A percentile compares a stretch with the other conserved stretches of the same genome.
These are phyloP conservation scores for Kodamaea jinghongensis DNA, from an alignment of 805 yeast species.

Conservation along the genomic window DNA sequence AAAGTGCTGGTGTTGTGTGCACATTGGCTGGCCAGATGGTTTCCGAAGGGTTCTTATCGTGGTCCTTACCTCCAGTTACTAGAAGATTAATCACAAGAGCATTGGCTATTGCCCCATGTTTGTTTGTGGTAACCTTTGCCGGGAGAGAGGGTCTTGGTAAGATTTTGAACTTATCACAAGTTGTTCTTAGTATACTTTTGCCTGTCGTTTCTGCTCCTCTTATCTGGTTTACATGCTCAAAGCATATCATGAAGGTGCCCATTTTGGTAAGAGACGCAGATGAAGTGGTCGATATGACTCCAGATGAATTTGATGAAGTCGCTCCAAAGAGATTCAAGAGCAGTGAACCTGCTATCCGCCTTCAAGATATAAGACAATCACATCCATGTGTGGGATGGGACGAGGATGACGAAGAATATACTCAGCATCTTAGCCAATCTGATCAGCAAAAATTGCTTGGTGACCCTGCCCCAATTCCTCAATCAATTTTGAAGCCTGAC, in stretches of 20 bases:
- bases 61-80: slow-evolving; percentile 80
- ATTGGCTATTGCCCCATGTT: slow-evolving; percentile 84
- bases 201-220: slow-evolving; percentile 90
- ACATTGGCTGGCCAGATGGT: slow-evolving; percentile 94
- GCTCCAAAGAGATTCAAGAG: slow-evolving; percentile 24
- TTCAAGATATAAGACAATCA: slow-evolving; percentile 37
- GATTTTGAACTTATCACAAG: slow-evolving; percentile 79
- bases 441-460: not conserved
- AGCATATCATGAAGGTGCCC: slow-evolving; percentile 61
- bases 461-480: not conserved
- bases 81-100: slow-evolving; percentile 76
- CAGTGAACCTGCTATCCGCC: slow-evolving; percentile 39
- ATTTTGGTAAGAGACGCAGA: slow-evolving; percentile 31
- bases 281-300: slow-evolving; percentile 16
- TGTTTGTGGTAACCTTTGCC: slow-evolving; percentile 63
- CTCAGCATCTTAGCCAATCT: slow-evolving; percentile 1
- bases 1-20: slow-evolving; percentile 92
- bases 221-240: slow-evolving; percentile 73
- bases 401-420: slow-evolving; percentile 30
- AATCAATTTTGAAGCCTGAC: not conserved
- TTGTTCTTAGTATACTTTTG: slow-evolving; percentile 70
- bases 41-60: slow-evolving; percentile 80
- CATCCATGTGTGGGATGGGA: slow-evolving; percentile 46
- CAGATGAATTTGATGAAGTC: slow-evolving; percentile 16
- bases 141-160: slow-evolving; percentile 81